Evolutionary conservation across 768 basidiomycete genomes (phyloP), one percentile per base, ranked within the genome.

Genomic region (Mycena vulgaris): DNA sequence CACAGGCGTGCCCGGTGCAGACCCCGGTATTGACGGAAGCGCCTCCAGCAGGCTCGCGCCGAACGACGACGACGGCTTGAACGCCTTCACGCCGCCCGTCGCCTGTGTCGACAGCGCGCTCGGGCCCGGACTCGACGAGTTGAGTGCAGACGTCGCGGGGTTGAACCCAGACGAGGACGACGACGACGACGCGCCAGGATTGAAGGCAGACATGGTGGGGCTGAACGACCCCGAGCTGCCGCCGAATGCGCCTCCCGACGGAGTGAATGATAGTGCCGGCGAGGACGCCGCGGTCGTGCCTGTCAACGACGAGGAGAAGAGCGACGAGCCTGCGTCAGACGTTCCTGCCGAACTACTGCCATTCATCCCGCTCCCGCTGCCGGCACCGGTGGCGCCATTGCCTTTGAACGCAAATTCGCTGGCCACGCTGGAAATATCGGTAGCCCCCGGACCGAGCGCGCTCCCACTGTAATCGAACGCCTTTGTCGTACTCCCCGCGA

Each of bases 41-140:
- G 89, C 87, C 58, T 92, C 92, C 68, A 96, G 75, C 45, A 96
- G 78, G 19, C 90, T 89, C 37, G 92, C 90, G 33, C 95, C 95
- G 76, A 96, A 96, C 47, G 88, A 91, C 2, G 91, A 93, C 3
- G 91, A 87, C 3, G 95, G 95, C 75, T 95, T 94, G 85, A 96
- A 96, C 8, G 93, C 89, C 77, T 92, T 94, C 72, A 95, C 83
- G 45, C 88, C 85, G 5, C 88, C 88, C 21, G 88, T 89, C 30
- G 83, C 71, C 60, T 89, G 88, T 7, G 87, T 77, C 66, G 85
- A 83, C 35, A 88, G 58, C 30, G n/a, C 42, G 23, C 39, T 47
- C 17, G 60, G 45, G 14, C 79, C 61, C n/a, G 83, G 76, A 40
- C 80, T 37, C 42, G 60, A 76, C 5, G 77, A 71, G 47, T 61